phyloP scores from a whole-genome alignment of 257 asterid genomes.

The Primulina huaijiensis region DNA sequence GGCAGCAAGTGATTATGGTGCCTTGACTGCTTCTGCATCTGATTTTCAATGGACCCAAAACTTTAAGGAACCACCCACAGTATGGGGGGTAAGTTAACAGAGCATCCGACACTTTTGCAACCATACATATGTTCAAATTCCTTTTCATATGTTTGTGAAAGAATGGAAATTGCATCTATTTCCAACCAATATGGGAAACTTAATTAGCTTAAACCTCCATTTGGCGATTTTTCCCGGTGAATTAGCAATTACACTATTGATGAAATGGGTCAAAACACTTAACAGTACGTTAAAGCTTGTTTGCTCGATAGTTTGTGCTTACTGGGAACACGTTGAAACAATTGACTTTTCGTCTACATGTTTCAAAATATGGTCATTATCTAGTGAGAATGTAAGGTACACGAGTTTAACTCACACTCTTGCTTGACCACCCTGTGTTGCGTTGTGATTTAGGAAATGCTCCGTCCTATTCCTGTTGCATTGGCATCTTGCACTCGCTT shows the following conservation, averaged over 20 bases:
- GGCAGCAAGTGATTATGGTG: slow-evolving; percentile 97
- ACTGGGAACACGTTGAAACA: not conserved
- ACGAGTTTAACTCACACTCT: not conserved
- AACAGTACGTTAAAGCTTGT: not conserved
- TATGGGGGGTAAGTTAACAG: slow-evolving; percentile 79
- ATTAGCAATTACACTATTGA: no score
- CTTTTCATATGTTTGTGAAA: not conserved
- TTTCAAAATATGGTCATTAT: not conserved
- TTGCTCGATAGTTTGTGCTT: not conserved
- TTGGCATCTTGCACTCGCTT: slow-evolving; percentile 94
- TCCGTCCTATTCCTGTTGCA: slow-evolving; percentile 96
- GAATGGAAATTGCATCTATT: not conserved
- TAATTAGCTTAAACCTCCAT: no score
- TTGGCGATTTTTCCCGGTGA: no score
- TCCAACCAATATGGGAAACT: no score
- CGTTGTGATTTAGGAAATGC: slow-evolving; percentile 66
- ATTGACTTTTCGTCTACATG: no score
- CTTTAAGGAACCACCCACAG: slow-evolving; percentile 91
- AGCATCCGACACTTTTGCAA: slow-evolving; percentile 3
- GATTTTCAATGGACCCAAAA: slow-evolving; percentile 98
- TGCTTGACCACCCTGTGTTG: slow-evolving; percentile 15
- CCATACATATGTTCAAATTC: not conserved
- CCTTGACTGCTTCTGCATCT: slow-evolving; percentile 85
- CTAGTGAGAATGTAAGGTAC: not conserved
- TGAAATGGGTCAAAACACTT: not conserved